phyloP scores from a whole-genome alignment of 495 filamentous ascomycete species.

The Xylaria nigripes region DNA sequence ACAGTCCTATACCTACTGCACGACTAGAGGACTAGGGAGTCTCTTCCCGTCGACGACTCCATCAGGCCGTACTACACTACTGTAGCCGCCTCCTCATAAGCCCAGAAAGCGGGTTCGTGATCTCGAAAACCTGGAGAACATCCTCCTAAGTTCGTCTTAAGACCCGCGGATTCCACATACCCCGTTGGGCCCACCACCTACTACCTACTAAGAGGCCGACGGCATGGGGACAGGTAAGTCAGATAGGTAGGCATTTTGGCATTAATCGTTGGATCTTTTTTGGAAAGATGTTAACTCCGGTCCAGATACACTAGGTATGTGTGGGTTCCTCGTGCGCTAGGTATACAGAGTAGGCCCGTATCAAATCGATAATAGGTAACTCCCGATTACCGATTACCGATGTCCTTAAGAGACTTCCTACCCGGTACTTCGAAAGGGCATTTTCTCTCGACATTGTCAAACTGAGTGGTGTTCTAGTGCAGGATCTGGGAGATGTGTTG shows the following conservation, averaged over 20 bases:
- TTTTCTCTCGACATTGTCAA: no score
- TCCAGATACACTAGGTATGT: no score
- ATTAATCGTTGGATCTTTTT: background rate
- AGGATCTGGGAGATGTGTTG: no score
- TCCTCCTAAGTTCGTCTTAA: background rate
- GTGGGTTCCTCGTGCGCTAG: no score
- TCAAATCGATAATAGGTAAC: no score
- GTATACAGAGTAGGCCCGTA: no score
- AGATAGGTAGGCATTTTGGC: background rate
- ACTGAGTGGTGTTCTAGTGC: no score
- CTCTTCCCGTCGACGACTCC: conserved; percentile 1
- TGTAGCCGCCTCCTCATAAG: background rate
- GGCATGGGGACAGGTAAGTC: background rate
- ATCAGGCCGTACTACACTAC: background rate
- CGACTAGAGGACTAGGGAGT: background rate
- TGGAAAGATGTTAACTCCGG: no score
- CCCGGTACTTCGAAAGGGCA: no score
- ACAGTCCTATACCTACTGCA: background rate
- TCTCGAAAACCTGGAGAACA: conserved; percentile 1
- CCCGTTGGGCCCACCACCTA: background rate
- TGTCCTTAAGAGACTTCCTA: no score
- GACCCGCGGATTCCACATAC: background rate
- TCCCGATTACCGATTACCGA: no score
- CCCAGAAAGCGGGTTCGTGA: background rate
- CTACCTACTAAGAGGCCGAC: no score